Conservation (phyloP, 306 rosid species). For the Elaeagnus macrophylla region DNA sequence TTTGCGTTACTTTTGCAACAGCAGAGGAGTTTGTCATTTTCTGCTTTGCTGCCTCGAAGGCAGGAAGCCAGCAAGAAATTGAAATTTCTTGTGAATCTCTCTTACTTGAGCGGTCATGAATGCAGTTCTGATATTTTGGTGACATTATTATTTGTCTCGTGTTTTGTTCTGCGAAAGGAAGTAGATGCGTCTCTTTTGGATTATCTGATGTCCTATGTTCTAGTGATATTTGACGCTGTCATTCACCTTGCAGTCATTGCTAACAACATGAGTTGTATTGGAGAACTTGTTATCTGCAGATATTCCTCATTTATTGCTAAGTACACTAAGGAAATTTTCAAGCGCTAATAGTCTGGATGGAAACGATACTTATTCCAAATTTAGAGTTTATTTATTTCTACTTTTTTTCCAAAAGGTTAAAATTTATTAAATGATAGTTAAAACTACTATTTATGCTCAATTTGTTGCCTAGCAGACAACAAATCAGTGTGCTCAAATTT, state of each 20-base stretch:
- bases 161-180: too few species aligned
- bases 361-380: not conserved
- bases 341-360: not conserved
- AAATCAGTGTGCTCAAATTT: not conserved
- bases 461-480: not conserved
- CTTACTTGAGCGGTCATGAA: not conserved
- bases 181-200: too few species aligned
- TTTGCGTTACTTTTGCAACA: not conserved
- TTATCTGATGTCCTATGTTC: not conserved
- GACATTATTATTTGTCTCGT: too few species aligned
- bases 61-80: not conserved
- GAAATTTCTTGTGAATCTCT: not conserved
- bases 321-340: not conserved
- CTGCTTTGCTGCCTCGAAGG: not conserved
- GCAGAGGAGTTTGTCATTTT: not conserved
- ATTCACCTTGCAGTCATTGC: too few species aligned
- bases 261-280: too few species aligned
- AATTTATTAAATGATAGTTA: not conserved
- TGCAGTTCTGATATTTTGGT: not conserved
- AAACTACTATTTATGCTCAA: not conserved
- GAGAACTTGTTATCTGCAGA: not conserved
- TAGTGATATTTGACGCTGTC: not conserved
- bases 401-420: too few species aligned
- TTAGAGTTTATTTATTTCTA: too few species aligned
- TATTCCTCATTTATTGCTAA: not conserved